Conservation (phyloP, 345 rosid genomes). For the Chamaenerion angustifolium region DNA sequence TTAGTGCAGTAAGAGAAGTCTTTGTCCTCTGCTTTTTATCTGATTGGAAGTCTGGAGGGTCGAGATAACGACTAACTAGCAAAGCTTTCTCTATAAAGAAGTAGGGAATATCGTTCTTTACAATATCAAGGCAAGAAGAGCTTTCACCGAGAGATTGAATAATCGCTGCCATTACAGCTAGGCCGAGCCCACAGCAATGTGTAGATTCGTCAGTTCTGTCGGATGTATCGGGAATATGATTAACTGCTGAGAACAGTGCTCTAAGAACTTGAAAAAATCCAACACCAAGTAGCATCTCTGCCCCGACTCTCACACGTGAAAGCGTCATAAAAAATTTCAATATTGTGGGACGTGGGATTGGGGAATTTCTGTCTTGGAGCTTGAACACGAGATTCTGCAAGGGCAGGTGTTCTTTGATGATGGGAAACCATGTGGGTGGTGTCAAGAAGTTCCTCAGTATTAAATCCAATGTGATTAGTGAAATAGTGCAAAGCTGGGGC, state of each 20-base stretch:
- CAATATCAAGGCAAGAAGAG: slow-evolving; percentile 27
- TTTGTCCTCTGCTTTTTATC: slow-evolving; percentile 40
- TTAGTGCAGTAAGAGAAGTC: slow-evolving; percentile 53
- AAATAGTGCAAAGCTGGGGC: slow-evolving; percentile 39
- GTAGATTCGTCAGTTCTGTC: slow-evolving; percentile 44
- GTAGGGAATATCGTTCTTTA: slow-evolving; percentile 51
- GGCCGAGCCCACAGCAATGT: slow-evolving; percentile 64
- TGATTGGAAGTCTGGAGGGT: slow-evolving; percentile 60
- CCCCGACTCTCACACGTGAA: slow-evolving; percentile 66
- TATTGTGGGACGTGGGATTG: slow-evolving; percentile 30
- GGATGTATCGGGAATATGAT: slow-evolving; percentile 13
- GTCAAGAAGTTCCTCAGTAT: slow-evolving; percentile 44
- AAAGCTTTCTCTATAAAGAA: slow-evolving; percentile 58
- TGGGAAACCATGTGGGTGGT: slow-evolving; percentile 80
- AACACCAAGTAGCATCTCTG: slow-evolving; percentile 67
- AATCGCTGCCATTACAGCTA: slow-evolving; percentile 72
- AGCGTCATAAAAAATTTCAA: slow-evolving; percentile 68
- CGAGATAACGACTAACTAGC: slow-evolving; percentile 51
- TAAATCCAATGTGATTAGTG: slow-evolving; percentile 50
- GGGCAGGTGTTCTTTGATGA: slow-evolving; percentile 55
- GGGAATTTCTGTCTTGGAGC: slow-evolving; percentile 52
- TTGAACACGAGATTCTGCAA: slow-evolving; percentile 39
- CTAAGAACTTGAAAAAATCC: slow-evolving; percentile 57
- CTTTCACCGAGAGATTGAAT: slow-evolving; percentile 55
- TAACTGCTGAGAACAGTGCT: slow-evolving; percentile 36